Evolutionary conservation across 805 yeast species (phyloP).

Genomic region (Candida dajiaensis): DNA sequence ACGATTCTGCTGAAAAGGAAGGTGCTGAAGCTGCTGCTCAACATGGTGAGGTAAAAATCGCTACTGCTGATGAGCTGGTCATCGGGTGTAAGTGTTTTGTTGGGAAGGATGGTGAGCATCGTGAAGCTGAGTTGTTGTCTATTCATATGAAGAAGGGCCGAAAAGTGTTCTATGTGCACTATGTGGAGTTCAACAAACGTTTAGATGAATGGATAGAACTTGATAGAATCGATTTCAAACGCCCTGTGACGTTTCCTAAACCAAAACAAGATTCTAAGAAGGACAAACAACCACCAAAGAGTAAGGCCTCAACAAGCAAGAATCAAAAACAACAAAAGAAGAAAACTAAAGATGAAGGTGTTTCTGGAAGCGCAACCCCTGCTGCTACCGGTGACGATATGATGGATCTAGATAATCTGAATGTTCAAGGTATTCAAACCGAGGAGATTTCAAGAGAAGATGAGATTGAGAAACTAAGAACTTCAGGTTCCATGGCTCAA

Average conservation of each 20-base stretch:
- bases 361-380: conserved; percentile 26
- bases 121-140: conserved; percentile 83
- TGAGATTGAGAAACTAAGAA: conserved; percentile 85
- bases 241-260: conserved; percentile 68
- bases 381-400: conserved; percentile 40
- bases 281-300: conserved; percentile 24
- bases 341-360: conserved; percentile 17
- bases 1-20: background rate
- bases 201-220: conserved; percentile 90
- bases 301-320: conserved; percentile 23
- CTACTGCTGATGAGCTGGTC: conserved; percentile 42
- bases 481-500: conserved; percentile 98
- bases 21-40: background rate
- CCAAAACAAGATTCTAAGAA: conserved; percentile 41
- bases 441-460: conserved; percentile 82
- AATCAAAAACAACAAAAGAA: conserved; percentile 29
- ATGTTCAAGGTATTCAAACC: conserved; percentile 72
- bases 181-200: conserved; percentile 90
- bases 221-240: conserved; percentile 63
- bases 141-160: conserved; percentile 69
- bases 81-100: conserved; percentile 83
- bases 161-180: conserved; percentile 85
- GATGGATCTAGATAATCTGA: conserved; percentile 77
- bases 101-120: conserved; percentile 68
- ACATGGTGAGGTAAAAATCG: conserved; percentile 8